Evolutionary conservation across 768 basidiomycete genomes (phyloP), one percentile per base, ranked within the genome.

Genomic region (Tylopilus felleus): DNA sequence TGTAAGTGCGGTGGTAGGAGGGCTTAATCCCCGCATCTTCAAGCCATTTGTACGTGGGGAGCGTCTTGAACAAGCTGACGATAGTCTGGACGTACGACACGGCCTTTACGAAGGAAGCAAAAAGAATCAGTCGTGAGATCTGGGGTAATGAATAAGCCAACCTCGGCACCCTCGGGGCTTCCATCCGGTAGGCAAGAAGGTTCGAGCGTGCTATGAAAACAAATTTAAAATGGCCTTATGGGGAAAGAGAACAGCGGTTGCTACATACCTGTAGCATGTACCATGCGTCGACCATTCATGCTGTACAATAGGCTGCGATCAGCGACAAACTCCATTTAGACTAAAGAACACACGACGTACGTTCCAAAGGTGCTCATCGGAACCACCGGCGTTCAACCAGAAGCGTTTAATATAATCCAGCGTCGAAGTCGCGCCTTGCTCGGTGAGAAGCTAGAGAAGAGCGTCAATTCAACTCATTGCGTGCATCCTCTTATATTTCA

Each of bases 11-110:
- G 50, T 70, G 71, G 5, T 69, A 65, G 6, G 78, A 78, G 3
- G 91, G 92, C 4, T 79, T 80, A 61, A 93, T 93, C n/a, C 89
- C 90, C 10, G 77, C 84, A n/a, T 78, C 71, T 8, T 74, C 71
- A 23, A 94, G 82, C 81, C 81, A 90, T 13, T 79, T 73, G 70
- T 83, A 91, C 4, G 91, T 91, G 0, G 89, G 87, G 19, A 92
- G 80, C 2, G 75, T 75, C 80, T 80, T 62, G 75, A 85, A 87
- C 19, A 87, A 68, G 22, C 70, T 74, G 49, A 87, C 83, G 3
- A 82, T 77, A 8, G 57, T 74, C 54, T 80, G 61, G 71, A 86
- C 86, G 72, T 79, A 89, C 2, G 78, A 77, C 31, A 86, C 86
- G 0, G 86, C 86, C 83, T 86, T 52, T 8, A 5, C 1, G 33